Evolutionary conservation across 257 asterid genomes (phyloP).

Genomic region (Echium plantagineum): DNA sequence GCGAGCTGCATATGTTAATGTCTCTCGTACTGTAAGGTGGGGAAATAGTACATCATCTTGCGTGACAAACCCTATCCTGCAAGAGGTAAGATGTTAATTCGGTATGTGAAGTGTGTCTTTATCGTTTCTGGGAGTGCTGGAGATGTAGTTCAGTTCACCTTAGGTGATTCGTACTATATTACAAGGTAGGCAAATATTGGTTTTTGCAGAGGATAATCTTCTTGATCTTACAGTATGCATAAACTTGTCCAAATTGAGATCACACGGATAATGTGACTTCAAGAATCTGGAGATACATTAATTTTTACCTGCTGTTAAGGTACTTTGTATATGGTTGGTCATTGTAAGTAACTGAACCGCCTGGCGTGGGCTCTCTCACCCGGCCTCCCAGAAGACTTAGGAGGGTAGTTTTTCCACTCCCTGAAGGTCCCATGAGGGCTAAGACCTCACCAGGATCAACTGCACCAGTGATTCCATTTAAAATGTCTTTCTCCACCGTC

Average conservation of each 20-base stretch:
- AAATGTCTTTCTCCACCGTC: constrained; percentile 60
- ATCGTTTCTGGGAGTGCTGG: neutral
- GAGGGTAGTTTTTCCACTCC: constrained; percentile 88
- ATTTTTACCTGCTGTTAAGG: constrained; percentile 4
- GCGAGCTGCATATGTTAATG: constrained; percentile 72
- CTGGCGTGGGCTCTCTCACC: constrained; percentile 29
- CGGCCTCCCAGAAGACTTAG: constrained; percentile 86
- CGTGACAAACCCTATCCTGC: constrained; percentile 97
- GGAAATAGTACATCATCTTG: constrained; percentile 96
- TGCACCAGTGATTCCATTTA: constrained; percentile 70
- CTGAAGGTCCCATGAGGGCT: constrained; percentile 99
- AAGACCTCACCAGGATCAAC: constrained; percentile 88
- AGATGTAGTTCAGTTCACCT: neutral
- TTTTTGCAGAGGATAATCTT: no score
- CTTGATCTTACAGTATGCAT: neutral
- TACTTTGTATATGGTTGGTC: constrained; percentile 70
- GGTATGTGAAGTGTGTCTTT: neutral
- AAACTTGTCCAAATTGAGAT: no score
- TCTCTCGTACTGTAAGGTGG: constrained; percentile 87
- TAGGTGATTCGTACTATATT: neutral
- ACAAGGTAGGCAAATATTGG: no score
- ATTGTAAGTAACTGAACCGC: constrained; percentile 67
- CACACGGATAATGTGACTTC: neutral
- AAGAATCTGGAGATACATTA: neutral
- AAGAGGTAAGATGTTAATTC: constrained; percentile 10